Conservation (phyloP, 352 stramenopile genomes). For the Blastocystis sp. region DNA sequence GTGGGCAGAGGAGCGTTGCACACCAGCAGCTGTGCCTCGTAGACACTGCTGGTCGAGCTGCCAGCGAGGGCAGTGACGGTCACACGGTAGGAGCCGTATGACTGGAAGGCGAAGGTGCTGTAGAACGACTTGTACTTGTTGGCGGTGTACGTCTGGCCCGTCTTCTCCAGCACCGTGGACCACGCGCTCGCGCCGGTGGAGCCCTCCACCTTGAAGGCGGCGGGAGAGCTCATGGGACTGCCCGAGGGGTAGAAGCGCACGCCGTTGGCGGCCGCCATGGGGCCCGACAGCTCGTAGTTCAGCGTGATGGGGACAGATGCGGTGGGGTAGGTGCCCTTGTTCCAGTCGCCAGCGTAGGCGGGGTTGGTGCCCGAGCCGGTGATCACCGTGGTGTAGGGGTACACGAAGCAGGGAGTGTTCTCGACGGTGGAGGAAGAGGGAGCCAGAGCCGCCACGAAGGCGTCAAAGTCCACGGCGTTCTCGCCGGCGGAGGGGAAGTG, state of each 20-base stretch:
- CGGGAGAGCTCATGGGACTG: not conserved
- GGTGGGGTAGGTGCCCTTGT: not conserved
- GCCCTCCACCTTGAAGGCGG: not conserved
- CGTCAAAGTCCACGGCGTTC: not conserved
- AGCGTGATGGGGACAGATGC: not conserved
- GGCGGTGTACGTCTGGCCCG: not conserved
- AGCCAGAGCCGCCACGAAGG: not conserved
- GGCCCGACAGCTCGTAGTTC: not conserved
- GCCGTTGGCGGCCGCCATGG: slow-evolving; percentile 11
- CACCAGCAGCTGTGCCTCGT: slow-evolving; percentile 49
- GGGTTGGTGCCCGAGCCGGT: not conserved
- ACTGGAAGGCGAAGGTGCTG: not conserved
- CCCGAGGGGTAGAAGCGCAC: slow-evolving; percentile 12
- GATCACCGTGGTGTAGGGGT: not conserved
- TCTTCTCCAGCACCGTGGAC: not conserved
- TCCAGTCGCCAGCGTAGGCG: not conserved
- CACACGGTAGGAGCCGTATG: not conserved
- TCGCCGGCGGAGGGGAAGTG: not conserved
- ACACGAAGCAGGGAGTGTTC: slow-evolving; percentile 1
- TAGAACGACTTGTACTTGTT: not conserved
- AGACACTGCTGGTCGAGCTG: not conserved
- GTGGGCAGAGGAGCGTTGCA: not conserved
- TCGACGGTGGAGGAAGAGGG: not conserved
- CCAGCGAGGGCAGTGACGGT: not conserved
- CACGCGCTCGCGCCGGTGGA: not conserved